Conservation (phyloP, 495 filamentous ascomycete genomes). For the Glonium stellatum region DNA sequence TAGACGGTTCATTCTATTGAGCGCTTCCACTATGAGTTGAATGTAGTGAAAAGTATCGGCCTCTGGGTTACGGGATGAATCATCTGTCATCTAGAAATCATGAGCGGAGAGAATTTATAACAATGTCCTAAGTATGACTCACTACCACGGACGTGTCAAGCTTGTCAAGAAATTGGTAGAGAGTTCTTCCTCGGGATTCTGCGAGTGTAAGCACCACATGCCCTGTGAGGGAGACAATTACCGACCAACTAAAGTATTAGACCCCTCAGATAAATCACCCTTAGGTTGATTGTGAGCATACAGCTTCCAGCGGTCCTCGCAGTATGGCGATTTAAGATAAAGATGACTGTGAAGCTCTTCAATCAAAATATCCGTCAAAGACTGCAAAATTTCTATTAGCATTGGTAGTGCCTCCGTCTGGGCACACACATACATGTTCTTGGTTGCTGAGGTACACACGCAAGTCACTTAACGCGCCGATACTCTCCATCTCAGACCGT, state of each 20-base stretch:
- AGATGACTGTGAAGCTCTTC: slow-evolving; percentile 97
- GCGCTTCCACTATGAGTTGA: slow-evolving; percentile 73
- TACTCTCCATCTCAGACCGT: slow-evolving; percentile 81
- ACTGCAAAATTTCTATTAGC: slow-evolving; percentile 30
- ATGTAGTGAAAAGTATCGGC: slow-evolving; percentile 92
- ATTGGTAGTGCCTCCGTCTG: background rate
- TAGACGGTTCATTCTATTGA: slow-evolving; percentile 80
- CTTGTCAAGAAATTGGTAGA: slow-evolving; percentile 73
- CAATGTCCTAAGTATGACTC: slow-evolving; percentile 10
- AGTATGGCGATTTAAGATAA: slow-evolving; percentile 94
- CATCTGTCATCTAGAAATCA: slow-evolving; percentile 62
- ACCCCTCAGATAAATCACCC: slow-evolving; percentile 13
- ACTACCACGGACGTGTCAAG: slow-evolving; percentile 57
- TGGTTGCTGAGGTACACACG: slow-evolving; percentile 86
- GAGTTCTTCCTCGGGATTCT: slow-evolving; percentile 49
- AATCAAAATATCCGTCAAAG: slow-evolving; percentile 85
- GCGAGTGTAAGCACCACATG: background rate
- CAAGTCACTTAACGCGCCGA: slow-evolving; percentile 81
- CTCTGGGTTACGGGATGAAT: slow-evolving; percentile 84
- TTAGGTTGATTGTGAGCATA: slow-evolving; percentile 38
- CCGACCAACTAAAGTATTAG: slow-evolving; percentile 3
- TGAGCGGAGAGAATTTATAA: background rate
- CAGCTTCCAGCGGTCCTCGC: slow-evolving; percentile 86
- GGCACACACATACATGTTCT: slow-evolving; percentile 41
- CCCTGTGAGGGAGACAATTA: background rate